Evolutionary conservation across 495 filamentous ascomycete genomes (phyloP), one percentile per base, ranked within the genome.

Genomic region (Penicillium samsonianum): DNA sequence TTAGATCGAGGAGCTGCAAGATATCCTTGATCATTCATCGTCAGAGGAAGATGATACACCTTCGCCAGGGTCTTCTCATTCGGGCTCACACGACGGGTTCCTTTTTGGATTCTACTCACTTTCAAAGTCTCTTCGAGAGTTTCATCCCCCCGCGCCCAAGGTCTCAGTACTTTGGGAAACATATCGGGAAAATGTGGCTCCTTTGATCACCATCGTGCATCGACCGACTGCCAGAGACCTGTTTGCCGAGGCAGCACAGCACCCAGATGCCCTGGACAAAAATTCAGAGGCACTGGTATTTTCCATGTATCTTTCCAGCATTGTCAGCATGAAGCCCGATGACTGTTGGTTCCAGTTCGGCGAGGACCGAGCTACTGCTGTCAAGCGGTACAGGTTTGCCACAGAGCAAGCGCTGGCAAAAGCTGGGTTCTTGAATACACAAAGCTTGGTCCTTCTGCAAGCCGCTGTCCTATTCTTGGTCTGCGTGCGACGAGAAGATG

Each of bases 341-440:
- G 62, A 77, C 10, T 84, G 81, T 48, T 26, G 66, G 35, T 42
- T 60, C 12, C 57, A 55, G 4, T 31, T 78, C 25, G 76, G 75
- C 22, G 71, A 77, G 64, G 73, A 72, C 16, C 73, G 76, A 23
- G 62, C 65, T 25, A 41, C 55, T 7, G 38, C 89, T 14, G 73
- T 91, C 4, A 75, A 76, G 19, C 82, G 85, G 50, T 95, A 91
- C 63, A 87, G 89, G 6, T 92, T 93, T 63, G 90, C 85, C 0
- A 78, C 88, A 1, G 90, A 96, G 63, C 90, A 92, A 67, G 86
- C 88, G 0, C 73, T 96, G 5, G 81, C 90, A 1, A 86, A 83
- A 58, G 89, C 91, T 2, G 82, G 86, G 41, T 85, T 95, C 42
- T 69, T 96, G 3, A 87, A 85, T 44, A 89, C 85, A 2, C 85